Base-by-base conservation (phyloP, 805 yeast genomes). In the Suhomyces sp. region DNA sequence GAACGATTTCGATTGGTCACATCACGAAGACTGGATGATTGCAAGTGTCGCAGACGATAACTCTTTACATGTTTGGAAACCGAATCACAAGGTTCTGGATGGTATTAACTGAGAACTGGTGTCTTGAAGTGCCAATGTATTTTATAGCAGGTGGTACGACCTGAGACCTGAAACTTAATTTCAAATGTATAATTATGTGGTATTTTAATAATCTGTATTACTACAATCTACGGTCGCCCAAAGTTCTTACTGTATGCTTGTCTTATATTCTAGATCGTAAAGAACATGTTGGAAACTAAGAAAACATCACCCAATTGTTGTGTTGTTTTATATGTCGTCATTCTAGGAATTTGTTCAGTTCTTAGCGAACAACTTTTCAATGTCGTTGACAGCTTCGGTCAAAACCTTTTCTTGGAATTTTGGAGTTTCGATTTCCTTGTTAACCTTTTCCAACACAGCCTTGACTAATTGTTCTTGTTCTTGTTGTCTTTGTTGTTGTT, bases 371-470 rank as follows among this genome's bases (percentile, higher is more conserved):
- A 84, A 70, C 67, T 78, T 83, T 79, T 93, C 98, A 55, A 91
- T 76, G 58, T 93, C 98, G 56, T 85, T 75, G 53, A 93, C 83
- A 51, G 97, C 79, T 76, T 93, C 97, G 57, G 80, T 77, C 66
- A 93, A 83, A 38, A 88, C 83, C 67, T 74, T 83, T 51, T 88
- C 95, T 77, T 91, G 97, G 84, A 90, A 88, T 74, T 86, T 86
- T 44, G 95, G 80, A 71, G 83, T 83, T 54, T 74, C 68, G 53
- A 93, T 68, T 70, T 88, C 93, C 65, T 82, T 70, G 75, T 86
- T 80, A 56, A 91, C 93, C 74, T 87, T 88, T 36, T 88, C 72
- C 62, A 88, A 85, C 48, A 93, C 96, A 40, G 88, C 58, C 59
- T 84, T 71, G 51, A 95, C 80, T 56, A 93, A 81, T 68, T 87